Conservation (phyloP, 2,329 filamentous ascomycete species). For the Ophiocordyceps sinensis region DNA sequence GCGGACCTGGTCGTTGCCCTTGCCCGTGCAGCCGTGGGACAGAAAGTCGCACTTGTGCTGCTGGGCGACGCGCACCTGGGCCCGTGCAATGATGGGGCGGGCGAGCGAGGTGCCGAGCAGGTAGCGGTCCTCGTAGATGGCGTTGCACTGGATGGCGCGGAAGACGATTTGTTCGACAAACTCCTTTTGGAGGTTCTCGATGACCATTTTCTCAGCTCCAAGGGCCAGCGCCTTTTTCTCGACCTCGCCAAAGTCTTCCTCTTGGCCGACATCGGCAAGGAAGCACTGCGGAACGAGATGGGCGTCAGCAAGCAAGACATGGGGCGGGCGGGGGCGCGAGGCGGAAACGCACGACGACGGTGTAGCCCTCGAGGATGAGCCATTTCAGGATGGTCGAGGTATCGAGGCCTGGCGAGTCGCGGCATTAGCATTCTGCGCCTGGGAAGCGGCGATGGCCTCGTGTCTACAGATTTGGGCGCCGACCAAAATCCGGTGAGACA, state of each 20-base stretch:
- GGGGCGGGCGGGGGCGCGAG: too few species aligned
- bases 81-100: slow-evolving; percentile 51
- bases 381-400: slow-evolving; percentile 14
- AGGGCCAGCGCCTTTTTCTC: too few species aligned
- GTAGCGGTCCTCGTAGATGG: slow-evolving; percentile 43
- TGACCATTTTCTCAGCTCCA: slow-evolving; percentile 21
- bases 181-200: slow-evolving; percentile 50
- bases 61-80: slow-evolving; percentile 20
- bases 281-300: too few species aligned
- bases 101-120: slow-evolving; percentile 40
- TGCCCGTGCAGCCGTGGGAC: slow-evolving; percentile 45
- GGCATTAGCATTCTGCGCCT: too few species aligned
- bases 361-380: too few species aligned
- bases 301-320: too few species aligned
- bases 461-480: too few species aligned
- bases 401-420: slow-evolving; percentile 17
- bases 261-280: too few species aligned
- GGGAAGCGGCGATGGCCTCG: too few species aligned
- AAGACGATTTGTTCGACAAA: slow-evolving; percentile 67
- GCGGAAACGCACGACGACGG: too few species aligned
- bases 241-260: too few species aligned
- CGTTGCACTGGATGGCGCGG: slow-evolving; percentile 52
- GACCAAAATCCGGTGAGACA: too few species aligned
- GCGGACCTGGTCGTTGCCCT: slow-evolving; percentile 24
- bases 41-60: slow-evolving; percentile 22